Evolutionary conservation across 2,329 filamentous ascomycete species (phyloP).

Genomic region (Claviceps lovelessii): DNA sequence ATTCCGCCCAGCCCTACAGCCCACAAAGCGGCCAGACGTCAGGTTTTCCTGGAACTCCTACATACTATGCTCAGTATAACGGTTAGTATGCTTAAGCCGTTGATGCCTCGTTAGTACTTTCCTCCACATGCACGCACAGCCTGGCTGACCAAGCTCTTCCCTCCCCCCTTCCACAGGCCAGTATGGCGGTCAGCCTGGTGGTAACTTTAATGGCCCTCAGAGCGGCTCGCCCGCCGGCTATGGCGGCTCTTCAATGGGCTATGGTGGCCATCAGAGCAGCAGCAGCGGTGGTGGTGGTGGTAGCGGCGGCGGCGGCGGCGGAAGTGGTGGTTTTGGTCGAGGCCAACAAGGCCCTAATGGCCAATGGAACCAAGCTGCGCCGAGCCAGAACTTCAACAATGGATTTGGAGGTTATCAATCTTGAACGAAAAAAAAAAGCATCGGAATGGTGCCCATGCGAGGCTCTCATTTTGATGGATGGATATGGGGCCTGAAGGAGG

Average conservation of each 20-base stretch:
- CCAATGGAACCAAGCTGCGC: conserved; percentile 39
- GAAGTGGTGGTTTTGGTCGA: conserved; percentile 61
- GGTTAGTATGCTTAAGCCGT: conserved; percentile 36
- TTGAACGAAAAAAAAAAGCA: conserved; percentile 19
- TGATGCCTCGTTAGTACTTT: neutral
- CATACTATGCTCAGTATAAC: conserved; percentile 90
- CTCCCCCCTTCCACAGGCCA: conserved; percentile 24
- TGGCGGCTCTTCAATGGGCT: conserved; percentile 54
- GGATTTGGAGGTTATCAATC: conserved; percentile 51
- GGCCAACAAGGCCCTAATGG: conserved; percentile 47
- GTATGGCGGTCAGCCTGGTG: conserved; percentile 52
- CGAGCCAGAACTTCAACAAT: conserved; percentile 43
- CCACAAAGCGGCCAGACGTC: conserved; percentile 61
- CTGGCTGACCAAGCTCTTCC: conserved; percentile 4
- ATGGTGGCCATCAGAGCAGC: conserved; percentile 58
- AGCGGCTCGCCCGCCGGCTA: conserved; percentile 48
- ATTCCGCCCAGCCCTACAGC: conserved; percentile 56
- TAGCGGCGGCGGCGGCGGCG: conserved; percentile 40
- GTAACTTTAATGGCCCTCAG: conserved; percentile 48
- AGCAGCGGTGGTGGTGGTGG: conserved; percentile 51
- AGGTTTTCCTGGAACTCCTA: conserved; percentile 64
- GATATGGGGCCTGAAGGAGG: conserved; percentile 2
- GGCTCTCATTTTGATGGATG: conserved; percentile 2
- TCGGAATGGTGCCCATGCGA: conserved; percentile 1
- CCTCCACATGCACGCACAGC: neutral